Conservation (phyloP, 1,284 basidiomycete genomes). For the Cystobasidium sp. region DNA sequence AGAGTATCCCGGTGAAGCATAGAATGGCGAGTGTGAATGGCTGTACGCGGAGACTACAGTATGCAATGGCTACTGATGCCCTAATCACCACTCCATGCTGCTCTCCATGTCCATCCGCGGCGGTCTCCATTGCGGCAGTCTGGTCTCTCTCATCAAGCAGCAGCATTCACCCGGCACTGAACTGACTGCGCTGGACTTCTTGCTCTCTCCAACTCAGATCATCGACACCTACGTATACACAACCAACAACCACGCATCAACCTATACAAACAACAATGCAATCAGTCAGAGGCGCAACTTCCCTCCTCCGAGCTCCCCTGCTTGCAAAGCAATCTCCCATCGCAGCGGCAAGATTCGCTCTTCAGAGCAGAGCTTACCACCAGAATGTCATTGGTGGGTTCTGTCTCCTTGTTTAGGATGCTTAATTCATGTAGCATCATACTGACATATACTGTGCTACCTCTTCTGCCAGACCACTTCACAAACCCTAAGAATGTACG, state of each 20-base stretch:
- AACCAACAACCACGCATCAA: neutral
- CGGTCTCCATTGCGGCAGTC: no score
- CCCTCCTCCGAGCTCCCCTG: constrained; percentile 31
- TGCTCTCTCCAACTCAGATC: neutral
- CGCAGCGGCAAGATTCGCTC: constrained; percentile 21
- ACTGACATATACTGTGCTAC: neutral
- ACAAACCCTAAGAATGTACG: constrained; percentile 90
- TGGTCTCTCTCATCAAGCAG: no score
- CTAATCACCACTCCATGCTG: no score
- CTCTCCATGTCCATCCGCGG: no score
- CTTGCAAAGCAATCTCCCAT: constrained; percentile 34
- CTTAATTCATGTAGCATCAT: no score
- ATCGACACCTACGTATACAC: neutral
- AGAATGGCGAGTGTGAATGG: no score
- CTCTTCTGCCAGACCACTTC: constrained; percentile 60
- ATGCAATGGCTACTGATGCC: no score
- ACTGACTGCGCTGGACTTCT: neutral
- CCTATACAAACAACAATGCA: constrained; percentile 8
- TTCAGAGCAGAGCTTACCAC: constrained; percentile 70
- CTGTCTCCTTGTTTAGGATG: neutral
- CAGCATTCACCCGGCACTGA: no score
- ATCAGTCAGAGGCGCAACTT: constrained; percentile 28
- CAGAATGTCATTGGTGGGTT: constrained; percentile 81
- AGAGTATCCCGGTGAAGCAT: no score
- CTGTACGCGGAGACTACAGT: no score